Base-by-base conservation (phyloP, 768 basidiomycete species). In the Leccinum aurantiacum region DNA sequence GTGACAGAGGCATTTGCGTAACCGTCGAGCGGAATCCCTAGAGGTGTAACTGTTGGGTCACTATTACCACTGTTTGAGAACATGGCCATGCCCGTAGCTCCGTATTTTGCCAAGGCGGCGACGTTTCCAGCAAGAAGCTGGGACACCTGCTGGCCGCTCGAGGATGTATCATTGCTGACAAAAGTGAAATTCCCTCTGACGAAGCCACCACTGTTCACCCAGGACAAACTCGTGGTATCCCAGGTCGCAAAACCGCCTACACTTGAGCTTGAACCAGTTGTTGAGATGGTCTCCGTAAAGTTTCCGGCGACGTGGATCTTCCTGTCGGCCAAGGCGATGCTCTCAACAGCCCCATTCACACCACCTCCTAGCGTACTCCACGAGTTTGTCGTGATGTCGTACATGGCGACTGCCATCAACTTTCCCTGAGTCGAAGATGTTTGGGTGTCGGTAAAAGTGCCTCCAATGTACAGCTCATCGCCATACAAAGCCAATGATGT, bases 391-490 rank as follows among this genome's bases (percentile, higher is more conserved):
- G 75, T 67, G 11, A 93, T 76, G 63, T 94, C 82, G 72, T 94
- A 98, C 56, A 84, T 69, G 0, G 88, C 93, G 33, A 96, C 73
- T 37, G 86, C 82, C 48, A 73, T 73, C 37, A 93, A 75, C 35
- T 74, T 76, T 56, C 83, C 82, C 50, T 80, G 75, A 2, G 78
- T 81, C 0, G 87, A 84, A 15, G 79, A 75, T 6, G 80, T 76
- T 2, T 73, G 71, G 0, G 93, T 90, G 62, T 90, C 87, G 1
- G 79, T 81, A 77, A 99, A 99, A 0, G 85, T 78, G 1, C 97
- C 97, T n/a, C 93, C 96, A 44, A 95, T 85, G 70, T 82, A 97
- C 11, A 98, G 74, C 19, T 77, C 78, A 65, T 90, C 80, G 11
- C 83, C 86, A 56, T 80, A 75, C 33, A 89, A 67, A n/a, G 82